These are phyloP conservation scores for Brassica hybrid DNA, from an alignment of 441 rosid species.

Conservation along the genomic window DNA sequence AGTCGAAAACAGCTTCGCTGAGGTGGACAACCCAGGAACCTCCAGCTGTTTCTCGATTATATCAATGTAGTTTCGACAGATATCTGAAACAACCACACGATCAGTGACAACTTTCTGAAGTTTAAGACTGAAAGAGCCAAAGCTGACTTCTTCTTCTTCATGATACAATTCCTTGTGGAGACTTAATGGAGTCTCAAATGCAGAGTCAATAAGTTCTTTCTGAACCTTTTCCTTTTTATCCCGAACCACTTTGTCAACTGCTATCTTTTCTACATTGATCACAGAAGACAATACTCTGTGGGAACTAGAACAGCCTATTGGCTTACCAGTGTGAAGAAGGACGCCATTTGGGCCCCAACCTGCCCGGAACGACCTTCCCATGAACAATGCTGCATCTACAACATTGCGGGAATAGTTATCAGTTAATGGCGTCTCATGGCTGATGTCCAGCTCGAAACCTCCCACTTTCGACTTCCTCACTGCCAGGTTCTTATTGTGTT, in stretches of 20 bases:
- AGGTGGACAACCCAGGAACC: slow-evolving; percentile 71
- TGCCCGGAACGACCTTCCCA: slow-evolving; percentile 97
- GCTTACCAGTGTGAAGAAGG: slow-evolving; percentile 82
- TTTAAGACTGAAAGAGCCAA: slow-evolving; percentile 75
- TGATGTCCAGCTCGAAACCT: slow-evolving; percentile 83
- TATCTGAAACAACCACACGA: slow-evolving; percentile 72
- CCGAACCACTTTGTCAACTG: slow-evolving; percentile 80
- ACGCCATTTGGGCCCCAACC: slow-evolving; percentile 99
- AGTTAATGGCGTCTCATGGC: slow-evolving; percentile 67
- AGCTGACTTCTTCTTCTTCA: slow-evolving; percentile 63
- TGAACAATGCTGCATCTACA: slow-evolving; percentile 95
- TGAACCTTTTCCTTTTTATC: slow-evolving; percentile 71
- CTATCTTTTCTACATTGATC: slow-evolving; percentile 80
- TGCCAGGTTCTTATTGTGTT: slow-evolving; percentile 70
- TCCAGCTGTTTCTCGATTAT: slow-evolving; percentile 87
- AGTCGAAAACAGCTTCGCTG: slow-evolving; percentile 75
- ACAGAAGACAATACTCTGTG: slow-evolving; percentile 69
- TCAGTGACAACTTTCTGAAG: slow-evolving; percentile 74
- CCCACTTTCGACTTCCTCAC: slow-evolving; percentile 54
- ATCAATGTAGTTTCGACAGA: slow-evolving; percentile 82
- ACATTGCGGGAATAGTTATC: slow-evolving; percentile 76
- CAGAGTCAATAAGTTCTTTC: slow-evolving; percentile 71
- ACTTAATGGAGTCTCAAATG: slow-evolving; percentile 79
- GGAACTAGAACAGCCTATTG: slow-evolving; percentile 60
- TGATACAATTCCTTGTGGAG: slow-evolving; percentile 72